A percentile compares a stretch with the other conserved stretches of the same genome.
phyloP scores from a whole-genome alignment of 305 asterid species.

The Ilex paraguariensis region DNA sequence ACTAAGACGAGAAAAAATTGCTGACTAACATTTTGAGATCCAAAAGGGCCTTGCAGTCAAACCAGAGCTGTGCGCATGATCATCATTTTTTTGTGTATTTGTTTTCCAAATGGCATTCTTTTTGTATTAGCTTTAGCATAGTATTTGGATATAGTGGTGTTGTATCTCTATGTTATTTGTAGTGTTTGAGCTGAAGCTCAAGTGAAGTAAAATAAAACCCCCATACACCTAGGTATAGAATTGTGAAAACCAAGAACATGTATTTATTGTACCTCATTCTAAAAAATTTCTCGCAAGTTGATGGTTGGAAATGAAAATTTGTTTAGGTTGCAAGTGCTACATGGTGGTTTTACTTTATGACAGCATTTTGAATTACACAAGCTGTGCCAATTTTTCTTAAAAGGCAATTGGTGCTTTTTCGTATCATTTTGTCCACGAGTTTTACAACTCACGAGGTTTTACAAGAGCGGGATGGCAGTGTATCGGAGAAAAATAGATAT shows the following conservation, averaged over 20 bases:
- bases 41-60: neutral
- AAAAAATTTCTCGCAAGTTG: neutral
- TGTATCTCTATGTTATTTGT: slow-evolving; percentile 22
- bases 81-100: slow-evolving; percentile 11
- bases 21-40: neutral
- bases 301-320: neutral
- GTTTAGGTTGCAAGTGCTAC: neutral
- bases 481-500: too few relatives aligned
- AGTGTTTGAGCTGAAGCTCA: slow-evolving; percentile 21
- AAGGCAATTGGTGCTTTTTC: too few relatives aligned
- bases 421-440: too few relatives aligned
- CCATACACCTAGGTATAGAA: neutral
- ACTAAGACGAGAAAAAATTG: neutral
- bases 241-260: neutral
- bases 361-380: too few relatives aligned
- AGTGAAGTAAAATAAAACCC: slow-evolving; percentile 6
- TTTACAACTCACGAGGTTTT: too few relatives aligned
- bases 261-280: neutral
- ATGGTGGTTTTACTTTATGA: too few relatives aligned
- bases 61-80: neutral
- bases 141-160: slow-evolving; percentile 4
- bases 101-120: slow-evolving; percentile 19
- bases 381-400: too few relatives aligned
- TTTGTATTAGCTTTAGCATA: slow-evolving; percentile 15
- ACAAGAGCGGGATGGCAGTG: too few relatives aligned